Conservation (phyloP, 1,284 basidiomycete species). For the Tranzscheliella williamsii region DNA sequence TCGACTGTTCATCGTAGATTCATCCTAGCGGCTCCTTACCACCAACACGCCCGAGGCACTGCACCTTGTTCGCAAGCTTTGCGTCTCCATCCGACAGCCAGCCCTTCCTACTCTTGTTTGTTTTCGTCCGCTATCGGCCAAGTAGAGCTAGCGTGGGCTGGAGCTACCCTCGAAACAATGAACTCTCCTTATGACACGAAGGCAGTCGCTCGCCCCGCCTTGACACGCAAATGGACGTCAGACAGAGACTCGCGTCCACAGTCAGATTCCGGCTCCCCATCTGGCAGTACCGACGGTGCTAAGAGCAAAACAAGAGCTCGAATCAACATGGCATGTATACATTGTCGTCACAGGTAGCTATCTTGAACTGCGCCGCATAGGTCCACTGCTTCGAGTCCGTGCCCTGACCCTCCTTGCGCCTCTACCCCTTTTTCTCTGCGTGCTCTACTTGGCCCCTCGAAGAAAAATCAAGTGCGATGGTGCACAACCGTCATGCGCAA, state of each 20-base stretch:
- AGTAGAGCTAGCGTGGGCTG: no score
- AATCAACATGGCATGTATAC: slow-evolving; percentile 53
- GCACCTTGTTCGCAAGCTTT: no score
- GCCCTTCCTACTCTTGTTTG: no score
- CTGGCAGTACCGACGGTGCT: slow-evolving; percentile 22
- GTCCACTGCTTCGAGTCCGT: not conserved
- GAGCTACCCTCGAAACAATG: no score
- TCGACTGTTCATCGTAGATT: no score
- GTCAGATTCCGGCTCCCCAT: slow-evolving; percentile 10
- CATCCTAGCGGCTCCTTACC: no score
- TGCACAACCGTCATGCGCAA: slow-evolving; percentile 45
- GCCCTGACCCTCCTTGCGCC: not conserved
- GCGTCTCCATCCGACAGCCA: no score
- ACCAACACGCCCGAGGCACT: no score
- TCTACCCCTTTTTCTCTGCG: not conserved
- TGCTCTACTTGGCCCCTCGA: not conserved
- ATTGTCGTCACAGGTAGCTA: slow-evolving; percentile 51
- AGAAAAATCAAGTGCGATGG: slow-evolving; percentile 57
- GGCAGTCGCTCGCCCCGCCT: slow-evolving; percentile 5
- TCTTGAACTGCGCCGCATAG: not conserved
- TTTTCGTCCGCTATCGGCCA: no score
- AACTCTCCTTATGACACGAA: not conserved
- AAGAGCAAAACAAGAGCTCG: slow-evolving; percentile 29
- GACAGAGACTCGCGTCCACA: slow-evolving; percentile 4
- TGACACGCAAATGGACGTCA: slow-evolving; percentile 25